Evolutionary conservation across 495 filamentous ascomycete species (phyloP).

Genomic region (Talaromyces wortmannii): DNA sequence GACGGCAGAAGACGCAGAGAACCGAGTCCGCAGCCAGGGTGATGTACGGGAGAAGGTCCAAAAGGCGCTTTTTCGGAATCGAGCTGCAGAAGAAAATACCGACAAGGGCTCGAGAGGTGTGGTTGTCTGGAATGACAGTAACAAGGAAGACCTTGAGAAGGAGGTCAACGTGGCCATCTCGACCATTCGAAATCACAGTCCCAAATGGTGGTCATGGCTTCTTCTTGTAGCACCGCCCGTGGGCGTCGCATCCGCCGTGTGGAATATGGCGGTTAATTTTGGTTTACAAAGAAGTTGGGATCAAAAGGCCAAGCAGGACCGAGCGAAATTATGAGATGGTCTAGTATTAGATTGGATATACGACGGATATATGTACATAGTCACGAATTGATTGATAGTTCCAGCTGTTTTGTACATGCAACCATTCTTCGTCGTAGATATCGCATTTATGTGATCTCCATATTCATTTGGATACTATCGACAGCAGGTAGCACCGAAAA

Average conservation of each 20-base stretch:
- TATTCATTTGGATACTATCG: too few species aligned
- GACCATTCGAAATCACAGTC: conserved; percentile 54
- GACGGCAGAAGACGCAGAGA: conserved; percentile 70
- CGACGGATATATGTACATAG: too few species aligned
- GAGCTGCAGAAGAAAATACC: conserved; percentile 20
- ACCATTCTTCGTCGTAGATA: too few species aligned
- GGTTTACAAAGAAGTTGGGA: conserved; percentile 63
- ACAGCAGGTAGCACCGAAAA: too few species aligned
- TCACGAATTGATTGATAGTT: too few species aligned
- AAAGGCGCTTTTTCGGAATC: conserved; percentile 57
- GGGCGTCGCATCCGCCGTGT: conserved; percentile 54
- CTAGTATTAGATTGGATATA: too few species aligned
- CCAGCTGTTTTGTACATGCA: too few species aligned
- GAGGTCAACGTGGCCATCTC: conserved; percentile 58
- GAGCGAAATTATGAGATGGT: conserved; percentile 53
- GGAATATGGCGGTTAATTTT: conserved; percentile 62
- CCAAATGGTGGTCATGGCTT: conserved; percentile 74
- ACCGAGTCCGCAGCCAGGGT: conserved; percentile 75
- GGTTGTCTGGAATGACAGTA: conserved; percentile 84
- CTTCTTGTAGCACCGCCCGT: conserved; percentile 67
- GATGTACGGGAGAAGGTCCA: conserved; percentile 76
- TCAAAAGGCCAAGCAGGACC: conserved; percentile 54
- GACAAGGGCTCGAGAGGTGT: conserved; percentile 44
- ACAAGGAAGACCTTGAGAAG: conserved; percentile 53
- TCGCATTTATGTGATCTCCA: too few species aligned